Evolutionary conservation across 352 stramenopile genomes (phyloP), one percentile per base, ranked within the genome.

Genomic region (Pythium plurisporium): DNA sequence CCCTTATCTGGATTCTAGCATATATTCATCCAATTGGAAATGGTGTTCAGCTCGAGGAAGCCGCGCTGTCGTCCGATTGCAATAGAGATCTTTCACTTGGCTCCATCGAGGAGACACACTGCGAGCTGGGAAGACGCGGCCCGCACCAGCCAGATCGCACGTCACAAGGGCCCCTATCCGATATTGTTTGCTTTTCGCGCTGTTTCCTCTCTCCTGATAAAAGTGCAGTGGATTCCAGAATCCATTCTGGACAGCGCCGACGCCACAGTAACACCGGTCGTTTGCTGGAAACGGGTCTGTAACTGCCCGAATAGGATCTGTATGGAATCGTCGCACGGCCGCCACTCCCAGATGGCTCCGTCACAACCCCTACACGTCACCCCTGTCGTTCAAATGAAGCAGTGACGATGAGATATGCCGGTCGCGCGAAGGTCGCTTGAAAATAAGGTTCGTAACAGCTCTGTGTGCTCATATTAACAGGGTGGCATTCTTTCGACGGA

Each of bases 401-500:
- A 44, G 15, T 4, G 11, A 34, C 14, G 25, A 40, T 51, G 51
- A 59, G 38, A 51, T 59, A 41, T 20, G 23, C n/a, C 17, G 11
- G 51, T 59, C n/a, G 51, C 23, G 20, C 29, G 51, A 59, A 51
- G 37, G 51, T 59, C 11, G 38, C 38, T 3, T 27, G 42, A 49
- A 34, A 8, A 6, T 10, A 27, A 7, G 4, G 38, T 44, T 44
- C 38, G 12, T 51, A 51, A 51, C 44, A 40, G n/a, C n/a, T n/a
- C n/a, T n/a, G n/a, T n/a, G n/a, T n/a, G n/a, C n/a, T n/a, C n/a
- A n/a, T n/a, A n/a, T n/a, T n/a, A n/a, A n/a, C n/a, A n/a, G n/a
- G n/a, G n/a, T n/a, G n/a, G n/a, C n/a, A 22, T 34, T 60, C 41
- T 40, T 64, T 64, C 56, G 56, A 57, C 20, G 34, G 48, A 65